Conservation (phyloP, 108 stramenopile genomes). For the Schizochytrium sp. region DNA sequence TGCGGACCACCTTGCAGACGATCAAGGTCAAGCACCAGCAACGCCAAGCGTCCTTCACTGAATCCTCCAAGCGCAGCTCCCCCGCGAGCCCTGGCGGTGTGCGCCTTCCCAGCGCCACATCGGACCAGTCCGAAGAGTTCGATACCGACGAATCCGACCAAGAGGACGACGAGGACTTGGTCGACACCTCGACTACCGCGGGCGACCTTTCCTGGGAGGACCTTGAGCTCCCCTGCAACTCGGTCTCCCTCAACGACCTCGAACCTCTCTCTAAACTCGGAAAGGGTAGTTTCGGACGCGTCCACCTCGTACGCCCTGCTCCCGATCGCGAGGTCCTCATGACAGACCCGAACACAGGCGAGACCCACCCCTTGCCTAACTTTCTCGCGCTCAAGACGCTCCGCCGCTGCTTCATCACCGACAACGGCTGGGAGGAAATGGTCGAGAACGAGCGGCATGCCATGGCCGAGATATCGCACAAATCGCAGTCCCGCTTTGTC, state of each 20-base stretch:
- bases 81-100: background rate
- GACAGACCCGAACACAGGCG: slow-evolving; percentile 18
- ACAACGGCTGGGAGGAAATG: slow-evolving; percentile 11
- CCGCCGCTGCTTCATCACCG: background rate
- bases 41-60: background rate
- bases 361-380: background rate
- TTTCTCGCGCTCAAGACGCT: slow-evolving; percentile 37
- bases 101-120: background rate
- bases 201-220: background rate
- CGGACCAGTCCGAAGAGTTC: background rate
- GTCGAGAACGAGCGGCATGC: slow-evolving; percentile 32
- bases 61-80: background rate
- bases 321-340: slow-evolving; percentile 19
- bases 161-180: background rate
- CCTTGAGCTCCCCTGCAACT: background rate
- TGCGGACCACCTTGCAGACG: background rate
- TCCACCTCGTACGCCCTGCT: background rate
- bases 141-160: background rate
- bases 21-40: background rate
- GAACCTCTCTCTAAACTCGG: background rate
- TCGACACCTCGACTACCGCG: background rate
- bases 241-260: background rate
- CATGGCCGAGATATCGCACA: slow-evolving; percentile 26
- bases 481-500: background rate
- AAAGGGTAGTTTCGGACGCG: background rate